phyloP scores from a whole-genome alignment of 2,329 filamentous ascomycete genomes.

The Pyrenophora graminea region DNA sequence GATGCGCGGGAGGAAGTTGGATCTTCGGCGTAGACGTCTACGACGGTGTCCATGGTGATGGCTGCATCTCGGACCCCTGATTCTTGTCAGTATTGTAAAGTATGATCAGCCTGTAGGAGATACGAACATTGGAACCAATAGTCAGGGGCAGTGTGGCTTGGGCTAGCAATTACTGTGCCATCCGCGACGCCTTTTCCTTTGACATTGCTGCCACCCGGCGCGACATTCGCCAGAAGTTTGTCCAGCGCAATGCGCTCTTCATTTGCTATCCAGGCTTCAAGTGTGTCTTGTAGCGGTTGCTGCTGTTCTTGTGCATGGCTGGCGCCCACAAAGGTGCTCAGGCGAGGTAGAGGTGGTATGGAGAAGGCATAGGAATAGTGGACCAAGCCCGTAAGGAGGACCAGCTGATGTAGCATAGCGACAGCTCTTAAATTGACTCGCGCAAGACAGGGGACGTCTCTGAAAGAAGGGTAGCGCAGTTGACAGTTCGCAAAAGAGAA shows the following conservation, averaged over 20 bases:
- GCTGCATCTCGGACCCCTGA: conserved; percentile 51
- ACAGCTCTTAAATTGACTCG: background rate
- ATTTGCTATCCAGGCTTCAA: conserved; percentile 44
- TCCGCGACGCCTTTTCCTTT: conserved; percentile 39
- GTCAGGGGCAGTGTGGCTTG: conserved; percentile 47
- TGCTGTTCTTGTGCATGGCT: conserved; percentile 26
- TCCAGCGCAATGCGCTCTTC: conserved; percentile 45
- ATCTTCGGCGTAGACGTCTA: conserved; percentile 46
- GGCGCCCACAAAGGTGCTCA: conserved; percentile 22
- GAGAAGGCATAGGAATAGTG: conserved; percentile 33
- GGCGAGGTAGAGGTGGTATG: conserved; percentile 30
- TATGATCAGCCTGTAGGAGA: background rate
- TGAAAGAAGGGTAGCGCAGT: background rate
- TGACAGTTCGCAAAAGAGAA: conserved; percentile 3
- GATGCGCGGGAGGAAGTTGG: conserved; percentile 33
- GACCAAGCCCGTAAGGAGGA: conserved; percentile 11
- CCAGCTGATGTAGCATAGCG: conserved; percentile 12
- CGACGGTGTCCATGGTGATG: conserved; percentile 49
- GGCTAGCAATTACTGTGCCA: conserved; percentile 52
- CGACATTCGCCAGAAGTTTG: conserved; percentile 49
- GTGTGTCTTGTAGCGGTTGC: conserved; percentile 33
- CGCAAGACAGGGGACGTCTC: background rate
- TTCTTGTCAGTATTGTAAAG: background rate
- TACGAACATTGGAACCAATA: conserved; percentile 53
- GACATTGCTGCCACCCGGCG: conserved; percentile 48